Conservation (phyloP, 345 rosid genomes). For the Pistacia vera region DNA sequence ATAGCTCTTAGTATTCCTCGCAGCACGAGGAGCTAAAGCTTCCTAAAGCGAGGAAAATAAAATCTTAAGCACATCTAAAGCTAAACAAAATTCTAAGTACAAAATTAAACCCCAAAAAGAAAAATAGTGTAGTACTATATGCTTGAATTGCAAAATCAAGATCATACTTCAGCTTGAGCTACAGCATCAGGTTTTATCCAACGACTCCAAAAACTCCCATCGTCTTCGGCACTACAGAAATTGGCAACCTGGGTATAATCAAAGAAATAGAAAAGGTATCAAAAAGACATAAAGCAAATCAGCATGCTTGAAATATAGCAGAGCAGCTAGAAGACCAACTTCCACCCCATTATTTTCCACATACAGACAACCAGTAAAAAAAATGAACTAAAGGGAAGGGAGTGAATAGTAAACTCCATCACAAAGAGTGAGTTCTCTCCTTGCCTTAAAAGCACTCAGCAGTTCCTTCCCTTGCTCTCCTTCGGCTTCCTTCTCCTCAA, state of each 20-base stretch:
- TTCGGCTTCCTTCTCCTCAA: constrained; percentile 74
- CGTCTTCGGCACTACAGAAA: constrained; percentile 88
- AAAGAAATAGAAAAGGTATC: constrained; percentile 19
- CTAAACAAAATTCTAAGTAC: neutral
- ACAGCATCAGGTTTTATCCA: constrained; percentile 99
- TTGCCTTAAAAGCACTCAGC: constrained; percentile 96
- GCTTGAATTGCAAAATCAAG: neutral
- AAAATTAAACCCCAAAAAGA: neutral
- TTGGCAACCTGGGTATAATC: constrained; percentile 75
- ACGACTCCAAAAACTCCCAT: constrained; percentile 99
- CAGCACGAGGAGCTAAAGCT: constrained; percentile 95
- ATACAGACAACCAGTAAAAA: neutral
- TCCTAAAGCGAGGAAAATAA: constrained; percentile 49
- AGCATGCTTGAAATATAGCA: neutral
- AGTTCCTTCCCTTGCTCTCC: constrained; percentile 72
- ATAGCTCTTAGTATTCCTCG: constrained; percentile 89
- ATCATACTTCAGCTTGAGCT: constrained; percentile 80
- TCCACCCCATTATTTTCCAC: neutral
- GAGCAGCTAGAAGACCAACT: neutral
- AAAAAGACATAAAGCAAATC: neutral
- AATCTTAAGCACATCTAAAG: constrained; percentile 12
- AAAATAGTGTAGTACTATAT: neutral
- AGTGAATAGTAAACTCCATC: neutral
- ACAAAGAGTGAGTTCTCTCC: constrained; percentile 13
- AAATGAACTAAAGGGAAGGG: neutral